Base-by-base conservation (phyloP, 2,329 filamentous ascomycete genomes). In the Colletotrichum camelliae region DNA sequence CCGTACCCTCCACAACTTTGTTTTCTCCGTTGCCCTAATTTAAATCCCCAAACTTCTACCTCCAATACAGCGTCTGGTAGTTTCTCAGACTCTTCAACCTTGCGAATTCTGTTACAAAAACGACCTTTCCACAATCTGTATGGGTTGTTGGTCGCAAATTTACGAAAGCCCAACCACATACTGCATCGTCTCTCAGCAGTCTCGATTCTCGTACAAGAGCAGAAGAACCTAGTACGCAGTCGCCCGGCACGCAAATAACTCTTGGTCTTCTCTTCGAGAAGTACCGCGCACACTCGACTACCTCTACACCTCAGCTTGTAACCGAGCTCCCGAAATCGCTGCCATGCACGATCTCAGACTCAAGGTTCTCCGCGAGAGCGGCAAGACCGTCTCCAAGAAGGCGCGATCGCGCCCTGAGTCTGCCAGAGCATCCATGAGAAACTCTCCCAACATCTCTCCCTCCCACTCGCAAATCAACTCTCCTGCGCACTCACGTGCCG, bases 341-440 rank as follows among this genome's bases (percentile, higher is more conserved):
- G 80, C 35, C 48, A 94, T 94, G 92, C 91, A 89, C 81, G 91
- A 93, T 80, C 87, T 91, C 71, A 88, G 92, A 79, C 93, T 94
- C 81, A 93, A 94, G 84, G 93, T 91, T 67, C 90, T 95, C 74
- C 87, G 89, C 77, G 92, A 93, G 85, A 92, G 91, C 85, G 90
- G 91, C 82, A 95, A 95, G 87, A 95, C 93, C 18, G 85, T 91
- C 39, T 95, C 94, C 62, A 90, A 89, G 80, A 95, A 95, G 83
- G 92, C 93, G 27, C 89, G 88, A 76, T 89, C 90, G 27, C 87
- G 88, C 75, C 87, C 88, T 57, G 89, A 89, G 76, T 89, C 89
- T 5, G 88, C 89, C n/a, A 87, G 89, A 35, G 89, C 88, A n/a
- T 93, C 91, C 7, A 89, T 89, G 71, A 86, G 85, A 61, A 86